Base-by-base conservation (phyloP, 345 rosid genomes). In the Xanthoceras sorbifolium region DNA sequence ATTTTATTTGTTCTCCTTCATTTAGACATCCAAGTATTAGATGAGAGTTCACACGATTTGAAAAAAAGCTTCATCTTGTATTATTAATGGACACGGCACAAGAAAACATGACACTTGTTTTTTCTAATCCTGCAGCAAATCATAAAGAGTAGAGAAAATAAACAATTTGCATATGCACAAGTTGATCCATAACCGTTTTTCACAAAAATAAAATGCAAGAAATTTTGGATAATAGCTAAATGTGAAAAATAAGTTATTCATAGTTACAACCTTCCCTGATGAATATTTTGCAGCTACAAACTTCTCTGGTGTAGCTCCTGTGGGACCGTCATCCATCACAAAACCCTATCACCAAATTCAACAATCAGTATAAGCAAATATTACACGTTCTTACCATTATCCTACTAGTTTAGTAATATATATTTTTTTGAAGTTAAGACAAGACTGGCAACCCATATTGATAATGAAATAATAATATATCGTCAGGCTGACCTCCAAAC, bases 231-330 rank as follows among this genome's bases (percentile, higher is more conserved):
- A 73, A 72, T 2, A 36, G 52, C 28, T 32, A 44, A 55, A 74
- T 6, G 34, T 18, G n/a, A 18, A 34, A 36, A 63, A 75, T 3
- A 67, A 68, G 60, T 36, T 38, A 11, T 26, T 72, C 10, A 40
- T 20, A 76, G 23, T 77, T 76, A 73, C 76, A 71, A 95, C 98
- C 98, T 95, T 92, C 68, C 89, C 91, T 54, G 92, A 82, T 0
- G 98, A 93, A 82, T 92, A 95, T 29, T 93, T 87, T 74, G 99
- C 91, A n/a, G 97, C 98, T 63, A 81, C 91, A 23, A 93, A 90
- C 91, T 95, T 93, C 90, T 93, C 96, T 11, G 92, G 88, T 18
- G 79, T 71, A 78, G 80, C 72, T 82, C 79, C 69, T 50, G 82
- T 2, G 48, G 89, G 76, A 50, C 52, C 82, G 57, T 85, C 90